Percentiles rank a stretch among this genome's conserved stretches.
Evolutionary conservation across 2,329 filamentous ascomycete species (phyloP).

Genomic region (Trichoderma sp.): DNA sequence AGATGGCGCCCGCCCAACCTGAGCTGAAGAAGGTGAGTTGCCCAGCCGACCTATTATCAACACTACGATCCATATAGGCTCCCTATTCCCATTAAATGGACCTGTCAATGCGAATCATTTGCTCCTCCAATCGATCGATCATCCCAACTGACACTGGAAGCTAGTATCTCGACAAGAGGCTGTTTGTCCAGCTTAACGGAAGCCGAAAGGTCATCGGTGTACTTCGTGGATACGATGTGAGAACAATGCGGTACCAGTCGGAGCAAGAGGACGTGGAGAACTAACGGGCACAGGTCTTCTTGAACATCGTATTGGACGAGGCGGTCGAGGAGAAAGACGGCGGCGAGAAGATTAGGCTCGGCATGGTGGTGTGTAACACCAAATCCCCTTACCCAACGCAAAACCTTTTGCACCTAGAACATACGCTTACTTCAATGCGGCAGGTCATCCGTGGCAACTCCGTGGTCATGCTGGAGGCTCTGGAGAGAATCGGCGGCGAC

Average conservation of each 20-base stretch:
- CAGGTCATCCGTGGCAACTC: conserved; percentile 96
- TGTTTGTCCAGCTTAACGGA: conserved; percentile 96
- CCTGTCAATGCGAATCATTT: background rate
- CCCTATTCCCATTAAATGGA: background rate
- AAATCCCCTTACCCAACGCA: background rate
- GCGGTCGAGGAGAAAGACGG: conserved; percentile 91
- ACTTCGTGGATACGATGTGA: conserved; percentile 91
- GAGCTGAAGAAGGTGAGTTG: conserved; percentile 88
- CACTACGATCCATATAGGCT: background rate
- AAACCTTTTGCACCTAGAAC: background rate
- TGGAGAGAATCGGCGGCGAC: conserved; percentile 65
- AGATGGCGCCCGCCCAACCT: conserved; percentile 97
- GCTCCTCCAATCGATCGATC: background rate
- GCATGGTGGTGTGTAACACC: conserved; percentile 76
- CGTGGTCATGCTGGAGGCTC: conserved; percentile 92
- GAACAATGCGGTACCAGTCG: conserved; percentile 29
- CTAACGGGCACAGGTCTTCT: conserved; percentile 67
- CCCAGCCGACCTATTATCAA: background rate
- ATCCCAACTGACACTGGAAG: background rate
- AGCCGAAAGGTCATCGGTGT: conserved; percentile 96
- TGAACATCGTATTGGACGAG: conserved; percentile 97
- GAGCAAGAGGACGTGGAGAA: conserved; percentile 49
- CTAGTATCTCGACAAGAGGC: conserved; percentile 97
- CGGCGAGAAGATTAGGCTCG: conserved; percentile 84
- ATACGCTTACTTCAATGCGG: background rate